These are phyloP conservation scores for Floccularia luteovirens DNA, from an alignment of 768 basidiomycete species.

Conservation along the genomic window DNA sequence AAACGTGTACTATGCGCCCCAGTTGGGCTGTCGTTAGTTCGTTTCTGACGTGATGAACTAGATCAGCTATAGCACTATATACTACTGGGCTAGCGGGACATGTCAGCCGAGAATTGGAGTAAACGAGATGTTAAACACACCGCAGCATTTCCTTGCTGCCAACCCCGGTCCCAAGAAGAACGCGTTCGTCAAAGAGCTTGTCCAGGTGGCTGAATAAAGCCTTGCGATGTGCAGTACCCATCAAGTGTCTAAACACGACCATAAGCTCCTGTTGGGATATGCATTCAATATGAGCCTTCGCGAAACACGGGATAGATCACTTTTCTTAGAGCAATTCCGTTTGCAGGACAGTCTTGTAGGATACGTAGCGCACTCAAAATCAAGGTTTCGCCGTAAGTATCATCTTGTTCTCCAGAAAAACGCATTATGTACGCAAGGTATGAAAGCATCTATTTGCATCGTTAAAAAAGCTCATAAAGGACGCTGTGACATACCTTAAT, in stretches of 20 bases:
- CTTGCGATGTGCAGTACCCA: conserved; percentile 69
- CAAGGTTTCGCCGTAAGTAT: conserved; percentile 73
- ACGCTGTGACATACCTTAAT: conserved; percentile 62
- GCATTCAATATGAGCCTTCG: conserved; percentile 6
- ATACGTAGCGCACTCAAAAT: conserved; percentile 78
- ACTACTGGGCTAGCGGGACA: conserved; percentile 53
- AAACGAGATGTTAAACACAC: conserved; percentile 24
- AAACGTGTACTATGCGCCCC: conserved; percentile 71
- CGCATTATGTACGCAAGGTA: conserved; percentile 89
- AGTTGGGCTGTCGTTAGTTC: conserved; percentile 78
- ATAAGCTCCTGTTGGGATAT: conserved; percentile 64
- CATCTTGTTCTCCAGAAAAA: conserved; percentile 46
- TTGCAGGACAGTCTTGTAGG: conserved; percentile 88
- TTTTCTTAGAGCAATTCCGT: conserved; percentile 76
- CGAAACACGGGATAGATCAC: conserved; percentile 25
- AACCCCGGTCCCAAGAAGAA: conserved; percentile 79
- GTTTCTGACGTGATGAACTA: conserved; percentile 83
- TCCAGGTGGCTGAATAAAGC: conserved; percentile 80
- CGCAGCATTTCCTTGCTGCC: conserved; percentile 82
- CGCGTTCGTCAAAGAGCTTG: conserved; percentile 84
- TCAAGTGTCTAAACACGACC: conserved; percentile 86
- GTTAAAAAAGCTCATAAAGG: neutral
- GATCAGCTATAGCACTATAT: conserved; percentile 85
- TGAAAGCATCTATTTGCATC: conserved; percentile 64
- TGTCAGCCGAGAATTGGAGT: conserved; percentile 1